Base-by-base conservation (phyloP, 1,284 basidiomycete genomes). In the Rhodotorula sp. region DNA sequence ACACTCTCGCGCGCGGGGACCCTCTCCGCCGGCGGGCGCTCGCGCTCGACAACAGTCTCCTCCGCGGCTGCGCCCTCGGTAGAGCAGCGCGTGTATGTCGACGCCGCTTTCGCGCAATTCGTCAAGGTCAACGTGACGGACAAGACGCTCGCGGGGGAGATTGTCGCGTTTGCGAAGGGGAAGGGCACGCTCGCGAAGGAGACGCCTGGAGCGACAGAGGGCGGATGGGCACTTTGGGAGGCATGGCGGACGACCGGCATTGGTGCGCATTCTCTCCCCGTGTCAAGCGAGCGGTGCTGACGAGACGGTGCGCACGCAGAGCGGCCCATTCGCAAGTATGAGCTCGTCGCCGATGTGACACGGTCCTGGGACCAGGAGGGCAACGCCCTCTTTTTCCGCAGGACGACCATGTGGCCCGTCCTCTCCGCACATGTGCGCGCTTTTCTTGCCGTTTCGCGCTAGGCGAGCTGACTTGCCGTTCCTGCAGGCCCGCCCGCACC, bases 311-410 rank as follows among this genome's bases (percentile, higher is more conserved):
- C 27, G 84, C 84, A 3, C 85, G 81, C 83, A 84, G 93, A 97
- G 81, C 89, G 94, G 6, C 92, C 92, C 19, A 84, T 96, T 59
- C 84, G 94, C 70, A 88, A 87, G 78, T 96, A 89, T 79, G 94
- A 97, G 81, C 82, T 88, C 36, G 80, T 95, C 15, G 27, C 82
- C 85, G 41, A 88, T 90, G 85, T 94, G 41, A 86, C 90, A 72
- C 87, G 87, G 25, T 89, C 91, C 7, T 96, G 94, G 93, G 87
- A 88, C 78, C 88, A 89, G 73, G 89, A 89, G 78, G 85, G 89
- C 75, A 94, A 94, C 78, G 85, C 86, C 37, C 89, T 95, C 74
- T 83, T 94, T 64, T 83, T 92, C 79, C 91, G 88, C 82, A 84
- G 88, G 78, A 91, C 90, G 9, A 84, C 86, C 27, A 81, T 90